Conservation (phyloP, 164 flowering plant species). For the Liriodendron chinense region DNA sequence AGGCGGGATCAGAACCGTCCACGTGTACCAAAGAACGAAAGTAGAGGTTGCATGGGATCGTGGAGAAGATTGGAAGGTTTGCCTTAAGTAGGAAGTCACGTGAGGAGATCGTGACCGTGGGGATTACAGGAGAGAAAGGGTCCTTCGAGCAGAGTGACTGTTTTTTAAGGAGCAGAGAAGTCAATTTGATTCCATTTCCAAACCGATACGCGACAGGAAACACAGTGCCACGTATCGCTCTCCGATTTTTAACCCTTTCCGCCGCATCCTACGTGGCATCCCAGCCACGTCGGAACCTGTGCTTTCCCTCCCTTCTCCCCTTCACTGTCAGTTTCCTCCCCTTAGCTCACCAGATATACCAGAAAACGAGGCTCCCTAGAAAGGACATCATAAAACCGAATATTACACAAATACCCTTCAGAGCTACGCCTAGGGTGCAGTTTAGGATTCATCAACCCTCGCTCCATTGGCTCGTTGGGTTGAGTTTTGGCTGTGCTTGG, state of each 20-base stretch:
- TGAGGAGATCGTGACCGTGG: background rate
- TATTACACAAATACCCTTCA: background rate
- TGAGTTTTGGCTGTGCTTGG: too few relatives aligned
- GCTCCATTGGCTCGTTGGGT: too few relatives aligned
- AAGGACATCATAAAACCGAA: background rate
- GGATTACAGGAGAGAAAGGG: background rate
- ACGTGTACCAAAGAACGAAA: background rate
- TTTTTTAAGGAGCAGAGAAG: background rate
- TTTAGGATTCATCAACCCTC: too few relatives aligned
- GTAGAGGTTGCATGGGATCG: background rate
- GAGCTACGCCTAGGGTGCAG: too few relatives aligned
- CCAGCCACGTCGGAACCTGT: background rate
- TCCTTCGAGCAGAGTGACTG: background rate
- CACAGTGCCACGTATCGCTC: background rate
- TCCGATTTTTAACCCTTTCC: constrained; percentile 10
- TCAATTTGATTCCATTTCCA: constrained; percentile 6
- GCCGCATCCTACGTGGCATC: constrained; percentile 6
- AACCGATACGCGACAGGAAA: background rate
- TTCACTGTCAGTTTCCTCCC: background rate
- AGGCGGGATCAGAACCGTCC: background rate
- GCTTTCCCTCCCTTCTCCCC: background rate
- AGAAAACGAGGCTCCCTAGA: background rate
- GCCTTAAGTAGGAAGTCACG: background rate
- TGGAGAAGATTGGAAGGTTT: background rate
- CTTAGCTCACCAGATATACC: too few relatives aligned